phyloP scores from a whole-genome alignment of 805 yeast genomes.

The Cyberlindnera mississippiensis region DNA sequence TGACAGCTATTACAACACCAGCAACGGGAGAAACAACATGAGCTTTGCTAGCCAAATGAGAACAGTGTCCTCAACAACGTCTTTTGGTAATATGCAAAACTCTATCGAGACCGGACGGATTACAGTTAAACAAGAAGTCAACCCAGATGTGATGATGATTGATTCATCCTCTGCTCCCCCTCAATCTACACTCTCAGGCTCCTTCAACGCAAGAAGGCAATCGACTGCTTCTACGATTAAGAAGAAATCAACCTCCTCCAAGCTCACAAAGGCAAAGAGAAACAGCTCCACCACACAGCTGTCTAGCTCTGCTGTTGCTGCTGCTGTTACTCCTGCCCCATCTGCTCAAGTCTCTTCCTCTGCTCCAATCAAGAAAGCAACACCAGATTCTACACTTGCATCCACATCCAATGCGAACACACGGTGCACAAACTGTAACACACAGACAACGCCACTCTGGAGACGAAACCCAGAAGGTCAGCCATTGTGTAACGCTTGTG shows the following conservation, averaged over 20 bases:
- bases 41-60: conserved; percentile 26
- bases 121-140: conserved; percentile 4
- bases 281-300: conserved; percentile 21
- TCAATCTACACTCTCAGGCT: conserved; percentile 16
- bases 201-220: conserved; percentile 20
- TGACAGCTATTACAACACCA: conserved; percentile 22
- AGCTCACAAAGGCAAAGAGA: conserved; percentile 22
- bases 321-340: background rate
- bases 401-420: conserved; percentile 19
- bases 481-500: conserved; percentile 95
- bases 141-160: conserved; percentile 11
- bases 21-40: conserved; percentile 12
- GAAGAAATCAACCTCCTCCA: conserved; percentile 21
- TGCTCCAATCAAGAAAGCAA: conserved; percentile 1
- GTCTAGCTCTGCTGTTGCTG: conserved; percentile 4
- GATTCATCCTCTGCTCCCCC: conserved; percentile 8
- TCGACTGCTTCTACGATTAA: conserved; percentile 24
- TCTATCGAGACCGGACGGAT: conserved; percentile 2
- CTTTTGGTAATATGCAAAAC: conserved; percentile 10
- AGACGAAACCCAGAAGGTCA: conserved; percentile 88
- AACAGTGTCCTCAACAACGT: conserved; percentile 18
- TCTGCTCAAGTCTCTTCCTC: conserved; percentile 1
- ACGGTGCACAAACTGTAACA: conserved; percentile 82
- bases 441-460: conserved; percentile 94
- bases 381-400: background rate